These are phyloP conservation scores for Phytopythium chamaehyphon DNA, from an alignment of 352 stramenopile genomes.

Conservation along the genomic window DNA sequence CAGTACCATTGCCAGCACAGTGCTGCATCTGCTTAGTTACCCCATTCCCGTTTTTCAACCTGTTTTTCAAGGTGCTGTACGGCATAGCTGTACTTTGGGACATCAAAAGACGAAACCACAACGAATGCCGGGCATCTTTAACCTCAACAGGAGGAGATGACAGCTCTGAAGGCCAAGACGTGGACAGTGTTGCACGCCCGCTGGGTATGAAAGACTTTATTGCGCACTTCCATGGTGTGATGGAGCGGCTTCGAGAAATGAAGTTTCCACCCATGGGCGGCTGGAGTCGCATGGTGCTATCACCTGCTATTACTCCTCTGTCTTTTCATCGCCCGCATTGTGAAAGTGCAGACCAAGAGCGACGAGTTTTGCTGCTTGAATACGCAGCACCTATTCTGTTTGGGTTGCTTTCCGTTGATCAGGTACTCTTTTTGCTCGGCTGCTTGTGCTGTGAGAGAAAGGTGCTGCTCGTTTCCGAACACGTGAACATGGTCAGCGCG, in stretches of 20 bases:
- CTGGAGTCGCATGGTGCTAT: constrained; percentile 64
- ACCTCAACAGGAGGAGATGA: constrained; percentile 1
- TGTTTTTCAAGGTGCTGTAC: constrained; percentile 83
- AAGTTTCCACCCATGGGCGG: constrained; percentile 65
- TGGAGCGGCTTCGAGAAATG: constrained; percentile 58
- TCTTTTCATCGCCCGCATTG: constrained; percentile 76
- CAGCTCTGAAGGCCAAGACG: constrained; percentile 10
- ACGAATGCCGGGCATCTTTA: constrained; percentile 9
- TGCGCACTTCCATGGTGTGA: constrained; percentile 55
- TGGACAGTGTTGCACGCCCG: constrained; percentile 7
- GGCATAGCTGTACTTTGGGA: constrained; percentile 73
- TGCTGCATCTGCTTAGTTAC: constrained; percentile 78
- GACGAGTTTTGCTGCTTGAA: constrained; percentile 60
- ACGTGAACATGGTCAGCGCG: constrained; percentile 71
- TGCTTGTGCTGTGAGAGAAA: constrained; percentile 76
- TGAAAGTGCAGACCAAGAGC: constrained; percentile 44
- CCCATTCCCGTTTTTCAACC: constrained; percentile 76
- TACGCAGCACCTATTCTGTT: constrained; percentile 72
- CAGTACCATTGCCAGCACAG: constrained; percentile 22
- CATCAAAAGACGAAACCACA: constrained; percentile 37
- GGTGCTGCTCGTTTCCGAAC: constrained; percentile 69
- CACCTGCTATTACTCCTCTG: constrained; percentile 51
- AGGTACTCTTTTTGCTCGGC: constrained; percentile 71
- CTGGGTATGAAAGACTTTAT: constrained; percentile 55
- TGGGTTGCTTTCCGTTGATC: constrained; percentile 67